These are phyloP conservation scores for Microthlaspi erraticum DNA, from an alignment of 345 rosid genomes.

Conservation along the genomic window DNA sequence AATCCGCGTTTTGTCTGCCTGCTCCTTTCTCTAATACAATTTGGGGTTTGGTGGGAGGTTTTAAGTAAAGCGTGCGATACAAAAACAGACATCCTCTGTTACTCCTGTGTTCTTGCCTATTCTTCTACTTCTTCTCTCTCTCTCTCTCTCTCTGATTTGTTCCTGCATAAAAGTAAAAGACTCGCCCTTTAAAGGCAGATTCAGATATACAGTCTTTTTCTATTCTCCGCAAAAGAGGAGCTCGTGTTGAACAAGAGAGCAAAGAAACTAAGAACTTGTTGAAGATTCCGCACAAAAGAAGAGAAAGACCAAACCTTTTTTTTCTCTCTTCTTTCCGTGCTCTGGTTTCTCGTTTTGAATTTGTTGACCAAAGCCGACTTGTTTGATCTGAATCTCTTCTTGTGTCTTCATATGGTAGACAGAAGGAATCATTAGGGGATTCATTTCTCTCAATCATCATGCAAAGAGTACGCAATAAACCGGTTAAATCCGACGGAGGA, in stretches of 20 bases:
- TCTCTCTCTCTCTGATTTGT: conserved; percentile 11
- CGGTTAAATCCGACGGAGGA: conserved; percentile 17
- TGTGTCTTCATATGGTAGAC: conserved; percentile 34
- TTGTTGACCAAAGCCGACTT: conserved; percentile 27
- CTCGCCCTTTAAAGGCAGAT: conserved; percentile 27
- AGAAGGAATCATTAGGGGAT: background rate
- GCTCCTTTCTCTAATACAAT: conserved; percentile 34
- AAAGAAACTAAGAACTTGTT: background rate
- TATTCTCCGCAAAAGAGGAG: conserved; percentile 22
- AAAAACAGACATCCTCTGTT: conserved; percentile 66
- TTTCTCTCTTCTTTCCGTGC: background rate
- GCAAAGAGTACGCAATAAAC: conserved; percentile 45
- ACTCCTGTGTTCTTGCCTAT: conserved; percentile 54
- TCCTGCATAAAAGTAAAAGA: conserved; percentile 21
- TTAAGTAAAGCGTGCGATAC: conserved; percentile 43
- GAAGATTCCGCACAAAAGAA: conserved; percentile 27
- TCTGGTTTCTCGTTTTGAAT: conserved; percentile 8
- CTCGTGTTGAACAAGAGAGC: conserved; percentile 11
- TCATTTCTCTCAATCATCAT: conserved; percentile 29
- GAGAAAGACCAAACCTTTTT: conserved; percentile 11
- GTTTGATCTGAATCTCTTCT: conserved; percentile 33
- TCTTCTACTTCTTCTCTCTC: conserved; percentile 28
- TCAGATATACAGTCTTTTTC: conserved; percentile 1
- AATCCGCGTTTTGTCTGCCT: conserved; percentile 37
- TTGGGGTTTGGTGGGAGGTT: conserved; percentile 42